A percentile compares a stretch with the other conserved stretches of the same genome.
Conservation (phyloP, 305 asterid genomes). For the Solanum hybrid region DNA sequence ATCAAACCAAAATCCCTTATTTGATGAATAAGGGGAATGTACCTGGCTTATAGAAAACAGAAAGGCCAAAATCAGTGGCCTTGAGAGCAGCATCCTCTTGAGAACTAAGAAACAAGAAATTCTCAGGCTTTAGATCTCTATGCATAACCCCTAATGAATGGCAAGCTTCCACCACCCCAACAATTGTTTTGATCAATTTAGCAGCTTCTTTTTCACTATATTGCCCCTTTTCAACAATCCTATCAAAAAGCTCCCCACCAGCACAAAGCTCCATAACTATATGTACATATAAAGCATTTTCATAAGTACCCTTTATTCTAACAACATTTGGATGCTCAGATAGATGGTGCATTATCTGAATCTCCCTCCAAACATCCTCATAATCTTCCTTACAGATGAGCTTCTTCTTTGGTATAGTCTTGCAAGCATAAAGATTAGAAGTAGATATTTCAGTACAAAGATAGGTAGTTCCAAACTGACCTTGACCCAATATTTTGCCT, state of each 20-base stretch:
- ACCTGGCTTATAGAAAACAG: constrained; percentile 93
- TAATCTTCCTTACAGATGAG: constrained; percentile 55
- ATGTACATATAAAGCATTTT: constrained; percentile 62
- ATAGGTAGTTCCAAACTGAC: constrained; percentile 82
- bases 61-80: constrained; percentile 93
- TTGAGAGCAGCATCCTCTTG: constrained; percentile 82
- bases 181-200: constrained; percentile 68
- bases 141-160: constrained; percentile 73
- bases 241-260: constrained; percentile 89
- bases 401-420: constrained; percentile 82
- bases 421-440: constrained; percentile 63
- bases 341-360: constrained; percentile 92
- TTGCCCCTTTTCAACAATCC: constrained; percentile 86
- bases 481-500: constrained; percentile 79
- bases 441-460: constrained; percentile 63
- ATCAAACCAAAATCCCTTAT: background rate
- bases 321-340: constrained; percentile 92
- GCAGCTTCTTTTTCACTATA: constrained; percentile 90
- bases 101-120: constrained; percentile 60
- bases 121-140: constrained; percentile 57
- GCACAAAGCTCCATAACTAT: constrained; percentile 92
- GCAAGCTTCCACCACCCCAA: constrained; percentile 81
- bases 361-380: constrained; percentile 64
- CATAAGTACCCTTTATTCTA: constrained; percentile 80
- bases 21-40: background rate